phyloP scores from a whole-genome alignment of 352 stramenopile species.

The Globisporangium solare region DNA sequence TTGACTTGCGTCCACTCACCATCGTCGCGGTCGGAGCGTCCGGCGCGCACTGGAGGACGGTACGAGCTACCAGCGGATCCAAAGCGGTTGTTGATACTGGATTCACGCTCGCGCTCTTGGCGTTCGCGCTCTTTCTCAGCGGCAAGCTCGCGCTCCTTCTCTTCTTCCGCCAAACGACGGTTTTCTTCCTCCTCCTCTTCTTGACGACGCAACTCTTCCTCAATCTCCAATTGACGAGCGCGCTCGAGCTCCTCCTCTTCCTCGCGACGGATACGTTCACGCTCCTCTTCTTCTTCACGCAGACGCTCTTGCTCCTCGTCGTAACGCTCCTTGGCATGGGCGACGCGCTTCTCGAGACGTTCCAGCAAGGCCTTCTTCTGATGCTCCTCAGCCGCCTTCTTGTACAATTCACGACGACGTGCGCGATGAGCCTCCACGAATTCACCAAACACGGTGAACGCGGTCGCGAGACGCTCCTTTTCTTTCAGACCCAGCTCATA shows the following conservation, averaged over 20 bases:
- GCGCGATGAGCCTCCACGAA: constrained; percentile 80
- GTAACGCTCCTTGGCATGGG: constrained; percentile 56
- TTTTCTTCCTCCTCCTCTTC: constrained; percentile 56
- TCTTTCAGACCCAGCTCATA: constrained; percentile 90
- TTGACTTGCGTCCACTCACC: constrained; percentile 69
- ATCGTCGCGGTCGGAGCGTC: constrained; percentile 38
- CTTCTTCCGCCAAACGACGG: constrained; percentile 36
- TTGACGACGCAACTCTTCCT: constrained; percentile 60
- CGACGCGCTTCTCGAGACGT: constrained; percentile 54
- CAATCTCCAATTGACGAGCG: constrained; percentile 51
- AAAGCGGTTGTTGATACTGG: background rate
- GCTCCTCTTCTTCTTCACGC: constrained; percentile 59
- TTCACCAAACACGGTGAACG: constrained; percentile 64
- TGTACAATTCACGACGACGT: constrained; percentile 81
- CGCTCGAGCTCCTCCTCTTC: constrained; percentile 58
- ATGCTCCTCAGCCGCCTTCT: constrained; percentile 75
- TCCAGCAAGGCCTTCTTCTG: constrained; percentile 85
- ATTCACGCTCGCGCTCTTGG: constrained; percentile 33
- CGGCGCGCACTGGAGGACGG: constrained; percentile 16
- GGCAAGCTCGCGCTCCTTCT: constrained; percentile 33
- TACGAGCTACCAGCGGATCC: constrained; percentile 13
- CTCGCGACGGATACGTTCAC: constrained; percentile 47
- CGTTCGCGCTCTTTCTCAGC: constrained; percentile 13
- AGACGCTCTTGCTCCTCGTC: constrained; percentile 66
- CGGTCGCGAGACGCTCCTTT: constrained; percentile 63